phyloP scores from a whole-genome alignment of 306 rosid species.

The Crotalaria pallida region DNA sequence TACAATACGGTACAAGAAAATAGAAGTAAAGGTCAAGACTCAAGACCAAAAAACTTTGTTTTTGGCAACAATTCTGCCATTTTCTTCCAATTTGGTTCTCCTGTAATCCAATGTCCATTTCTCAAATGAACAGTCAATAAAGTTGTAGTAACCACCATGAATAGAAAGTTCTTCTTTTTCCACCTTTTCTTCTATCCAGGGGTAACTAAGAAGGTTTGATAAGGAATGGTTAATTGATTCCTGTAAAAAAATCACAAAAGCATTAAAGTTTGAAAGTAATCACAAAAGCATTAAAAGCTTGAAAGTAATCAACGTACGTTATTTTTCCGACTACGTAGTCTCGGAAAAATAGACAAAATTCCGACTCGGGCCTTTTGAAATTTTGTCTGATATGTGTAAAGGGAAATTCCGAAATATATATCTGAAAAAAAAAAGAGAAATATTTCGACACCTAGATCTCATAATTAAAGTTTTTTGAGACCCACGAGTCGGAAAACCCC shows the following conservation, averaged over 20 bases:
- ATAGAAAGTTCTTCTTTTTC: constrained; percentile 51
- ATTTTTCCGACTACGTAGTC: too few relatives aligned
- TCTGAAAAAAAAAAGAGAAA: too few relatives aligned
- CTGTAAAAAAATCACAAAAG: constrained; percentile 34
- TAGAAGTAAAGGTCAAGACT: constrained; percentile 40
- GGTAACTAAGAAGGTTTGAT: constrained; percentile 76
- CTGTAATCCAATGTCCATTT: constrained; percentile 87
- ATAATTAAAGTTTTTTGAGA: too few relatives aligned
- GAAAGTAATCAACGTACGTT: background rate
- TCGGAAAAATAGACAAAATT: too few relatives aligned
- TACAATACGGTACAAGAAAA: background rate
- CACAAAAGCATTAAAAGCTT: background rate
- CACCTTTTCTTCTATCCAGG: constrained; percentile 92
- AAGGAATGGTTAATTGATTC: constrained; percentile 78
- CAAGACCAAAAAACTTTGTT: constrained; percentile 61
- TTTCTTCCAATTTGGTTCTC: constrained; percentile 42
- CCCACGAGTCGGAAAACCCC: too few relatives aligned
- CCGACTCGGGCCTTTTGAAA: too few relatives aligned
- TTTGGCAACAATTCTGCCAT: constrained; percentile 46
- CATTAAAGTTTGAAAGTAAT: background rate
- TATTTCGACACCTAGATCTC: too few relatives aligned
- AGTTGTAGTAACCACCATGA: constrained; percentile 94
- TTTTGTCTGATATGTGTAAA: too few relatives aligned
- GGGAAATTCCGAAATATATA: too few relatives aligned
- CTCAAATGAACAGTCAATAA: constrained; percentile 85